Conservation (phyloP, 2,329 filamentous ascomycete species). For the Calonectria honghensis region DNA sequence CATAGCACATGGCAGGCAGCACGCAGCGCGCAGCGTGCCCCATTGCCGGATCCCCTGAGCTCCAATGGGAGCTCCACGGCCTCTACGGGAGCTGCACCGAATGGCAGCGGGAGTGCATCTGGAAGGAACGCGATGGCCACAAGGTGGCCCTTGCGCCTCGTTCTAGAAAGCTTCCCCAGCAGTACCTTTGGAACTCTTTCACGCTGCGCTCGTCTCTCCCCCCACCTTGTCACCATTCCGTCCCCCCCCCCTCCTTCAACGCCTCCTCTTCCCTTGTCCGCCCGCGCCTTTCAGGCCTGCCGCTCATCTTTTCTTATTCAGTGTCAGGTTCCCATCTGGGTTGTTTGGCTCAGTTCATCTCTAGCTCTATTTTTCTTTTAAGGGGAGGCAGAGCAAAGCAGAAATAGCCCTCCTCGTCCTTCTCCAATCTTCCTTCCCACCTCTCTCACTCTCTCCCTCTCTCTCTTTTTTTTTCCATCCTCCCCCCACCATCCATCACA, state of each 20-base stretch:
- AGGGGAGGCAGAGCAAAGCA: conserved; percentile 17
- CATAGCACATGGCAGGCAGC: not conserved
- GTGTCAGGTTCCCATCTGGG: conserved; percentile 12
- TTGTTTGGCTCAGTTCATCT: conserved; percentile 3
- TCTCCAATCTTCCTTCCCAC: conserved; percentile 24
- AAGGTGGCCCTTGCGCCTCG: conserved; percentile 47
- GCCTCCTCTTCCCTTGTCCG: conserved; percentile 31
- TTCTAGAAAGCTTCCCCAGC: conserved; percentile 58
- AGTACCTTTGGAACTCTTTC: conserved; percentile 47
- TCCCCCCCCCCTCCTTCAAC: conserved; percentile 40
- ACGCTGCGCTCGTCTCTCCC: conserved; percentile 39
- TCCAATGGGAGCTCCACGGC: conserved; percentile 17
- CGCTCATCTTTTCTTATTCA: conserved; percentile 32
- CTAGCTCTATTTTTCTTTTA: not conserved
- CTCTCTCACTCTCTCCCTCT: not conserved
- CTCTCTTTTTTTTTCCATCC: not conserved
- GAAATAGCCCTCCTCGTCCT: conserved; percentile 33
- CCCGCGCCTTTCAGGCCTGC: conserved; percentile 39
- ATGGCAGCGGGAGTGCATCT: conserved; percentile 52
- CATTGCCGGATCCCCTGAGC: conserved; percentile 9
- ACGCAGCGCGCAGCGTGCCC: not conserved
- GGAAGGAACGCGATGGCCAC: conserved; percentile 50
- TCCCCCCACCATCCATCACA: not conserved
- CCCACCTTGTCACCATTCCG: conserved; percentile 38
- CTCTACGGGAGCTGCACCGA: conserved; percentile 55